These are phyloP conservation scores for Ophiostoma sp. DNA, from an alignment of 2,329 filamentous ascomycete species.

Conservation along the genomic window DNA sequence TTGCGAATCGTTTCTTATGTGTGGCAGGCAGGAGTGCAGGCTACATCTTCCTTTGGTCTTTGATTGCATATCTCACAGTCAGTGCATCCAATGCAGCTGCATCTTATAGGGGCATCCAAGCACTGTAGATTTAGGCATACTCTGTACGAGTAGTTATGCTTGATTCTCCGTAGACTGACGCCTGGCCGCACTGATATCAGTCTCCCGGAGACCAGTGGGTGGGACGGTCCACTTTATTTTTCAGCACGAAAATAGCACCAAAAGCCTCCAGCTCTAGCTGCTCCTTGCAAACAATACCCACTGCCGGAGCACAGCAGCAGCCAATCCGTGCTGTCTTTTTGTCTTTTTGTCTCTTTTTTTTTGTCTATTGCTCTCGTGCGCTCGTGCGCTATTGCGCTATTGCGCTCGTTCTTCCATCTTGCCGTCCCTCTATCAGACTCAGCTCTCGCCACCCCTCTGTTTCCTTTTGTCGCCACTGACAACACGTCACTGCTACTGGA, in stretches of 20 bases:
- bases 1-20: not conserved
- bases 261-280: conserved; percentile 1
- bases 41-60: not conserved
- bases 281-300: not conserved
- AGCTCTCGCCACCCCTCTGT: not conserved
- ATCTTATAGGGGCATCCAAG: not conserved
- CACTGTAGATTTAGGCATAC: not conserved
- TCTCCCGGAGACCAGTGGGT: conserved; percentile 11
- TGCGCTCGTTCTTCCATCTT: not conserved
- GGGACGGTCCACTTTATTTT: conserved; percentile 5
- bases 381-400: not conserved
- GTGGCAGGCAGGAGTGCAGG: not conserved
- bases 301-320: not conserved
- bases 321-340: conserved; percentile 12
- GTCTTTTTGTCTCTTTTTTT: not conserved
- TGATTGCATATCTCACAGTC: not conserved
- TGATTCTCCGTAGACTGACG: not conserved
- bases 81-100: not conserved
- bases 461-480: conserved; percentile 8
- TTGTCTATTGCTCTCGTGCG: not conserved
- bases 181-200: not conserved
- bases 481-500: not conserved
- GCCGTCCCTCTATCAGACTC: not conserved
- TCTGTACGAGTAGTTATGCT: not conserved
- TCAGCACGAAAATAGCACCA: not conserved